A percentile compares a stretch with the other conserved stretches of the same genome.
These are phyloP conservation scores for Penicillium sp. DNA, from an alignment of 2,329 filamentous ascomycete species.

Conservation along the genomic window DNA sequence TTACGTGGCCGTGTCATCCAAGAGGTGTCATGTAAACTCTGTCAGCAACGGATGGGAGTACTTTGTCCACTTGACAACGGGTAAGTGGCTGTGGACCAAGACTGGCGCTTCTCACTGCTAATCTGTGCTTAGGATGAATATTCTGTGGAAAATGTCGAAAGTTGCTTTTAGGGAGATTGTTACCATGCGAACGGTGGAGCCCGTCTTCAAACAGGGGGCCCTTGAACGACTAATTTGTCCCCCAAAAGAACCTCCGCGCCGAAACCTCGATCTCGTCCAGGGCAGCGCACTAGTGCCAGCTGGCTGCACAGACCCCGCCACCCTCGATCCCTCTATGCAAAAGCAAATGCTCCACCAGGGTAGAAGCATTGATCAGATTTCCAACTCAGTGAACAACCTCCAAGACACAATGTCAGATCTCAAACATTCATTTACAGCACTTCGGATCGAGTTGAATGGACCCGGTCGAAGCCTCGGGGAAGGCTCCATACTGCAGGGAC, in stretches of 20 bases:
- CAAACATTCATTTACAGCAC: conserved; percentile 38
- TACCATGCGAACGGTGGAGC: conserved; percentile 40
- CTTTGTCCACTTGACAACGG: conserved; percentile 36
- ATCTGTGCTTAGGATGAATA: conserved; percentile 28
- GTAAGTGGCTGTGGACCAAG: conserved; percentile 25
- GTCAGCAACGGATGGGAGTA: conserved; percentile 39
- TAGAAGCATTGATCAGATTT: conserved; percentile 38
- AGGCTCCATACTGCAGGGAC: conserved; percentile 16
- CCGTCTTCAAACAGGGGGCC: conserved; percentile 34
- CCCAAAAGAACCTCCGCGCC: conserved; percentile 22
- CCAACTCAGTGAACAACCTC: conserved; percentile 38
- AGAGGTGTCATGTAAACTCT: conserved; percentile 39
- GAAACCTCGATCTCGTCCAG: conserved; percentile 17
- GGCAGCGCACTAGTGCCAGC: conserved; percentile 28
- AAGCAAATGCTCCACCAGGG: conserved; percentile 40
- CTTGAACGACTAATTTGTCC: conserved; percentile 31
- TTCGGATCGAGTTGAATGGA: conserved; percentile 38
- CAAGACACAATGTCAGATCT: conserved; percentile 42
- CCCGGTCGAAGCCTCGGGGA: conserved; percentile 26
- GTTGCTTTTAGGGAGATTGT: conserved; percentile 41
- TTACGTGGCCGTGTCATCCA: conserved; percentile 38
- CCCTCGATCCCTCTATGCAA: conserved; percentile 26
- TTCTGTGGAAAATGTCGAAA: conserved; percentile 43
- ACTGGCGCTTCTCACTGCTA: neutral
- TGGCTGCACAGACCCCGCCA: conserved; percentile 15